These are phyloP conservation scores for Fonsecaea nubica DNA, from an alignment of 2,329 filamentous ascomycete species.

Conservation along the genomic window DNA sequence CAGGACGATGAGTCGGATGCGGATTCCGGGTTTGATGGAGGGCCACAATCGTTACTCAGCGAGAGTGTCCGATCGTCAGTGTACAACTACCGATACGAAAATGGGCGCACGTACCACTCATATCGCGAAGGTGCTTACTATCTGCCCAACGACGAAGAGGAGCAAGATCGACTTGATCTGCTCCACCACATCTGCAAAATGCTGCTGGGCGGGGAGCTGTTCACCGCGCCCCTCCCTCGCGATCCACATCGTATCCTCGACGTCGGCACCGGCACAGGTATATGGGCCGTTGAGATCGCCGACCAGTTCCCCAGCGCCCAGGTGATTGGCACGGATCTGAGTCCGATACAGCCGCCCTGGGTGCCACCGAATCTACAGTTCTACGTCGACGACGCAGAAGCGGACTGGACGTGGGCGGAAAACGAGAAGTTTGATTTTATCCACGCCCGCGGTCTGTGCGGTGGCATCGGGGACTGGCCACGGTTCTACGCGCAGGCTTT, in stretches of 20 bases:
- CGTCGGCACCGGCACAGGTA: constrained; percentile 1
- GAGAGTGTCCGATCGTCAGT: constrained; percentile 7
- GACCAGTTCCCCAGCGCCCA: constrained; percentile 5
- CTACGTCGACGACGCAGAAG: constrained; percentile 45
- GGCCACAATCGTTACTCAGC: background rate
- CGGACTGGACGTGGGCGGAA: constrained; percentile 39
- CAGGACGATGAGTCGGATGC: constrained; percentile 1
- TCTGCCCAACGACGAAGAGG: constrained; percentile 12
- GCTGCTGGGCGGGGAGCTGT: constrained; percentile 5
- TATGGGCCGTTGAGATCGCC: constrained; percentile 7
- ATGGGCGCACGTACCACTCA: constrained; percentile 11
- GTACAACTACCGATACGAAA: constrained; percentile 14
- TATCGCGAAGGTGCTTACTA: constrained; percentile 7
- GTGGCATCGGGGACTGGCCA: constrained; percentile 41
- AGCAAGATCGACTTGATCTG: constrained; percentile 11
- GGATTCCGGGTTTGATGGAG: constrained; percentile 4
- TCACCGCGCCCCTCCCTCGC: constrained; percentile 5
- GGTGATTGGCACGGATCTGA: constrained; percentile 49
- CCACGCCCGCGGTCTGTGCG: constrained; percentile 43
- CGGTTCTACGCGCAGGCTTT: constrained; percentile 38
- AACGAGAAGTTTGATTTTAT: constrained; percentile 42
- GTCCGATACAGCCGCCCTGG: constrained; percentile 45
- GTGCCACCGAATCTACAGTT: constrained; percentile 44
- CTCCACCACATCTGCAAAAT: constrained; percentile 14
- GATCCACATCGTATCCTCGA: constrained; percentile 9